Base-by-base conservation (phyloP, 495 filamentous ascomycete genomes). In the Hapsidospora chrysogenum region DNA sequence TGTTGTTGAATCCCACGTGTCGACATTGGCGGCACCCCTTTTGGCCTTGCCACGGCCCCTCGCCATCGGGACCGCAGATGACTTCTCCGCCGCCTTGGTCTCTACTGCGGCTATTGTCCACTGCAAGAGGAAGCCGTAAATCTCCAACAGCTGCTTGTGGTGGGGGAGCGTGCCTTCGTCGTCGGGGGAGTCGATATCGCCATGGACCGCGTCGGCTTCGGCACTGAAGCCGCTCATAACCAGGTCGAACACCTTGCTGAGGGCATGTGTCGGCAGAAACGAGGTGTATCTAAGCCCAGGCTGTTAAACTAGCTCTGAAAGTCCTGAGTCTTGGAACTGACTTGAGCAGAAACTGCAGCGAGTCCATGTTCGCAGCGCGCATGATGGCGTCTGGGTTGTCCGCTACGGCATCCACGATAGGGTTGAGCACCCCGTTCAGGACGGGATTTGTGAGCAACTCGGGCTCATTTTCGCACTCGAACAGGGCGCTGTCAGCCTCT, bases 331-430 rank as follows among this genome's bases (percentile, higher is more conserved):
- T 26, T 6, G 74, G 72, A 51, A 72, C 83, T 66, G 76, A 97
- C 89, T 97, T 97, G 58, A 99, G 65, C 25, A 99, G 61, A 50
- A 93, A 92, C 48, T 95, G 86, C 35, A 99, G 57, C 26, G 87
- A 87, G 60, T 99, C 92, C 55, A 95, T 84, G 37, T 73, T 67
- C 8, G 73, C 72, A 43, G 76, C 68, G 54, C 72, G 75, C 28
- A 72, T 74, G 33, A 99, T 76, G 36, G 79, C 78, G 48, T 93
- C 89, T 18, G 87, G 85, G 47, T 78, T 87, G 45, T 83, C 83
- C 14, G 89, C 87, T 11, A 99, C 74, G 1, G 81, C 78, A 58
- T 99, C 92, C 33, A 94, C 77, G 37, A 99, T 93, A 9, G 82
- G 78, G 47, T 99, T 92, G 41, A 95, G 60, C 5, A 85, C 74